Conservation (phyloP, 441 rosid genomes). For the Arabidopsis hybrid region DNA sequence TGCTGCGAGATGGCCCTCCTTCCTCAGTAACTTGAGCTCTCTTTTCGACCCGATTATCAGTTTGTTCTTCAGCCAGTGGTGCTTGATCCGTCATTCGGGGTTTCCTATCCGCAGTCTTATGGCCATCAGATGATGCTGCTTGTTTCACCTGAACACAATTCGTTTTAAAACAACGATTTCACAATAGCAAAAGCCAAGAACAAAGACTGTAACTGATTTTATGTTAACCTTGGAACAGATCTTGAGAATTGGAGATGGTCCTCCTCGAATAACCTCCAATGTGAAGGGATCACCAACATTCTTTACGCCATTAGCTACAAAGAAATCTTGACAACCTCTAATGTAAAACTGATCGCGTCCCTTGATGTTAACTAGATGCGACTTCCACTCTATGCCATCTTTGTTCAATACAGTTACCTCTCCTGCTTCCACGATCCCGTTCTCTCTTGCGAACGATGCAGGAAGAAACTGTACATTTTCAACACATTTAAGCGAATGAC, state of each 20-base stretch:
- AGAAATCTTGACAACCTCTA: neutral
- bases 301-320: conserved; percentile 6
- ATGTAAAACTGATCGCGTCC: conserved; percentile 5
- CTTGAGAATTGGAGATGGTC: conserved; percentile 19
- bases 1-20: conserved; percentile 27
- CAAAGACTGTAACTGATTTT: neutral
- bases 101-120: neutral
- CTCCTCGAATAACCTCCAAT: conserved; percentile 13
- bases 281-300: conserved; percentile 18
- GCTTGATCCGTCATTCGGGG: neutral
- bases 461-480: conserved; percentile 22
- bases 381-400: conserved; percentile 21
- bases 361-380: neutral
- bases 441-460: neutral
- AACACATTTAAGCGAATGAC: neutral
- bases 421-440: conserved; percentile 6
- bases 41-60: conserved; percentile 14
- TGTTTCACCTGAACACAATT: conserved; percentile 9
- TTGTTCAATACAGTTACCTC: conserved; percentile 23
- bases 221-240: conserved; percentile 22
- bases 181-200: conserved; percentile 1
- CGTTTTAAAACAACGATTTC: neutral
- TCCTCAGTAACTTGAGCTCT: conserved; percentile 10
- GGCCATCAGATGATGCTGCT: conserved; percentile 11
- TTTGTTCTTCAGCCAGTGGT: conserved; percentile 3